Percentiles rank a stretch among this genome's conserved stretches.
Evolutionary conservation across 352 stramenopile species (phyloP).

Genomic region (Phytophthora tentaculata): DNA sequence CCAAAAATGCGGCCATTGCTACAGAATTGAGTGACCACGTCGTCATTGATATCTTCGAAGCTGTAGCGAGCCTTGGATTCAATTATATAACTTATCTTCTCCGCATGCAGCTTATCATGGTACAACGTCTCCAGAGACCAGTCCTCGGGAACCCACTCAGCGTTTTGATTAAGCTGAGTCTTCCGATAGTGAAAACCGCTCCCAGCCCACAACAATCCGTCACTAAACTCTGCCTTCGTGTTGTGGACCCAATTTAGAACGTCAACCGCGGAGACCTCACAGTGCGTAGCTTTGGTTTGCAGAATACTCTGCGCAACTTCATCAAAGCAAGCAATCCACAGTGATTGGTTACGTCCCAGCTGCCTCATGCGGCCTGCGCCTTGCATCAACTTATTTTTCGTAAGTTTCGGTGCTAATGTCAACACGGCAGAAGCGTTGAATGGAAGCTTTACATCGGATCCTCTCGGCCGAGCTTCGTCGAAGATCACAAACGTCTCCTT

Average conservation of each 20-base stretch:
- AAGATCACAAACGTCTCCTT: constrained; percentile 91
- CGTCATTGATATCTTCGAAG: neutral
- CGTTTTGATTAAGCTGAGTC: neutral
- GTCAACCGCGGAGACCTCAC: neutral
- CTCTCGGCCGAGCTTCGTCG: constrained; percentile 87
- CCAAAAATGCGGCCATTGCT: constrained; percentile 25
- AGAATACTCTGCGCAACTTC: constrained; percentile 59
- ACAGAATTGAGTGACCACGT: neutral
- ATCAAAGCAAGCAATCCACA: constrained; percentile 69
- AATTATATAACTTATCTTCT: neutral
- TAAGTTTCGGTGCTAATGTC: constrained; percentile 84
- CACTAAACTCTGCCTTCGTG: neutral
- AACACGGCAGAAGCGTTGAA: constrained; percentile 69
- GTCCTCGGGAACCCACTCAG: neutral
- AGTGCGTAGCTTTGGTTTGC: neutral
- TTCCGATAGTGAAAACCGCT: neutral
- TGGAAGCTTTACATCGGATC: constrained; percentile 88
- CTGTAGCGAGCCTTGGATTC: neutral
- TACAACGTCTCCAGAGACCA: neutral
- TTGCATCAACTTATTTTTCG: constrained; percentile 94
- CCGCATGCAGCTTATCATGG: neutral
- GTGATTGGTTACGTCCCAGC: constrained; percentile 67
- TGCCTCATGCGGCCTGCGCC: constrained; percentile 85
- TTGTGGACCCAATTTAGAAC: neutral
- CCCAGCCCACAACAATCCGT: neutral